A percentile compares a stretch with the other conserved stretches of the same genome.
phyloP scores from a whole-genome alignment of 2,329 filamentous ascomycete species.

The Chaetomium sp. region DNA sequence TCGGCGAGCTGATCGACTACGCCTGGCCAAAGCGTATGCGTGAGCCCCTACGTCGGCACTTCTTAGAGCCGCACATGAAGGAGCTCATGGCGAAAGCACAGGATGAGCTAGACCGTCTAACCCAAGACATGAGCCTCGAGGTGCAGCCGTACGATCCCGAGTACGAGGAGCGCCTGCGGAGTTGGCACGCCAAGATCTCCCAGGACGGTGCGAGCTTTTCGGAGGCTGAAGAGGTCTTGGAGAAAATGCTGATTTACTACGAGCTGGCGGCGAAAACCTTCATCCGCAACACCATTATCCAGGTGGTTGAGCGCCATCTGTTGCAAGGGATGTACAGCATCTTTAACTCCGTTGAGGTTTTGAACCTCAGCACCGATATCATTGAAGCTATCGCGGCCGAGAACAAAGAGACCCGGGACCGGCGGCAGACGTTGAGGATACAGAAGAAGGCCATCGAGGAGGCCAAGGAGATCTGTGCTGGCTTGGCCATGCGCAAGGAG shows the following conservation, averaged over 20 bases:
- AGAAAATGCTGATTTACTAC: slow-evolving; percentile 52
- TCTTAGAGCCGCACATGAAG: slow-evolving; percentile 44
- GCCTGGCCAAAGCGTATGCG: slow-evolving; percentile 47
- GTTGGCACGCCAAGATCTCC: slow-evolving; percentile 39
- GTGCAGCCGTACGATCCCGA: slow-evolving; percentile 49
- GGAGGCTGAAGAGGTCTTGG: slow-evolving; percentile 46
- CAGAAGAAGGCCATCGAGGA: slow-evolving; percentile 47
- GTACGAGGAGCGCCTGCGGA: slow-evolving; percentile 44
- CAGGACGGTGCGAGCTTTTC: slow-evolving; percentile 41
- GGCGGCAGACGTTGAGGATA: slow-evolving; percentile 40
- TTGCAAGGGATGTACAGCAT: slow-evolving; percentile 46
- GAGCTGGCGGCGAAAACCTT: slow-evolving; percentile 47
- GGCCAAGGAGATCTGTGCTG: slow-evolving; percentile 43
- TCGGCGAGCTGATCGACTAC: slow-evolving; percentile 45
- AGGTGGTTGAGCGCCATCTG: slow-evolving; percentile 46
- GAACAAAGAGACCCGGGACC: slow-evolving; percentile 46
- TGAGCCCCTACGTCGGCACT: slow-evolving; percentile 42
- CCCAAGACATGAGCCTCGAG: slow-evolving; percentile 46
- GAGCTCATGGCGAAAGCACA: slow-evolving; percentile 41
- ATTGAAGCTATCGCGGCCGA: slow-evolving; percentile 47
- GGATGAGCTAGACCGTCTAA: slow-evolving; percentile 39
- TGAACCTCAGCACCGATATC: slow-evolving; percentile 38
- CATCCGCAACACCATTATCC: slow-evolving; percentile 46
- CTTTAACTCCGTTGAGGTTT: slow-evolving; percentile 47
- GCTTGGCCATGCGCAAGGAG: slow-evolving; percentile 47